A percentile compares a stretch with the other conserved stretches of the same genome.
These are phyloP conservation scores for Coprinopsis marcescibilis DNA, from an alignment of 768 basidiomycete genomes.

Conservation along the genomic window DNA sequence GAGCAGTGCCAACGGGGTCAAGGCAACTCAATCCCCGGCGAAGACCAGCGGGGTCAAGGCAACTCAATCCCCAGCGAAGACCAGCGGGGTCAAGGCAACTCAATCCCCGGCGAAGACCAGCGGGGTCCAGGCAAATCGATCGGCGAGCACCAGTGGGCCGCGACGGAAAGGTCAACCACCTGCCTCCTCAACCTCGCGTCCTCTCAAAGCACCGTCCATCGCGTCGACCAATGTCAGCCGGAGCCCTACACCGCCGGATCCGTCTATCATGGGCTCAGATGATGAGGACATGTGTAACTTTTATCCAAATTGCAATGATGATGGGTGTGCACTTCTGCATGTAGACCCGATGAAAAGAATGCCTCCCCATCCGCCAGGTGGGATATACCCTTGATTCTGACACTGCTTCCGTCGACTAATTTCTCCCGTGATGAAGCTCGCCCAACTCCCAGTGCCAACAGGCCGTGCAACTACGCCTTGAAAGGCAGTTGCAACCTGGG, in stretches of 20 bases:
- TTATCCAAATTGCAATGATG: neutral
- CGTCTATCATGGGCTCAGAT: neutral
- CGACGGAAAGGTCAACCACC: no score
- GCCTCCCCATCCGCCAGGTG: neutral
- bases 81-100: neutral
- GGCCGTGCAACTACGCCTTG: constrained; percentile 18
- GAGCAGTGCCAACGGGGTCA: no score
- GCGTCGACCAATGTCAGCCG: neutral
- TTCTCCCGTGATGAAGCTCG: no score
- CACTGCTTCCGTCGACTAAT: no score
- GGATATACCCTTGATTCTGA: no score
- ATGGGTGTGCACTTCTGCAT: neutral
- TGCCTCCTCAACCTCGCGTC: no score
- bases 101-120: neutral
- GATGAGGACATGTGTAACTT: neutral
- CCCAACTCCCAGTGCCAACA: no score
- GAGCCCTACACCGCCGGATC: neutral
- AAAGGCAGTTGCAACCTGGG: constrained; percentile 18
- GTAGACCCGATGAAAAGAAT: neutral
- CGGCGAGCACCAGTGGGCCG: neutral
- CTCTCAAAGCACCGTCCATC: no score
- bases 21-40: neutral
- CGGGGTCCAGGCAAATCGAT: no score
- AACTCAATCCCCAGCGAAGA: neutral
- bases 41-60: no score